Conservation (phyloP, 2,329 filamentous ascomycete genomes). For the Colletotrichum sp. region DNA sequence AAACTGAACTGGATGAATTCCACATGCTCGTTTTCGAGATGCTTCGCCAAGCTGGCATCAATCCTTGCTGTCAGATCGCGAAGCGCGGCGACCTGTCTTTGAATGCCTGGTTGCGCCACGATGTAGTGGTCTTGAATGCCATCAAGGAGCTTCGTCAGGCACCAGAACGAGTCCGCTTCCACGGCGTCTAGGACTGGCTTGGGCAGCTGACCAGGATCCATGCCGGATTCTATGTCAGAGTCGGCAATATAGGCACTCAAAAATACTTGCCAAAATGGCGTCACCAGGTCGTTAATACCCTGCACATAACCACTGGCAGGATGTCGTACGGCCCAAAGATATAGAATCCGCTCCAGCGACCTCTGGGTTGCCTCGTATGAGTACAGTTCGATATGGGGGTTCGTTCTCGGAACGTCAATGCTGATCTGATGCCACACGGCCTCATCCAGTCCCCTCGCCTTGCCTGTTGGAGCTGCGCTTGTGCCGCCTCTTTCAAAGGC, state of each 20-base stretch:
- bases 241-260: slow-evolving; percentile 95
- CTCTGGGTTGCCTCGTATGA: slow-evolving; percentile 95
- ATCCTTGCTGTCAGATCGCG: slow-evolving; percentile 92
- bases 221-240: slow-evolving; percentile 86
- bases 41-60: slow-evolving; percentile 81
- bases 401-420: slow-evolving; percentile 95
- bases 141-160: slow-evolving; percentile 95
- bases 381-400: slow-evolving; percentile 94
- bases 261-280: slow-evolving; percentile 98
- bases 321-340: slow-evolving; percentile 97
- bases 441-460: slow-evolving; percentile 80
- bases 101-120: slow-evolving; percentile 94
- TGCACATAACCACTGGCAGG: slow-evolving; percentile 98
- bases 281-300: slow-evolving; percentile 97
- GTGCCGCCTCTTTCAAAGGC: slow-evolving; percentile 66
- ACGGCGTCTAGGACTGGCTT: slow-evolving; percentile 92
- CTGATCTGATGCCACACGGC: slow-evolving; percentile 99
- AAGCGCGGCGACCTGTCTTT: slow-evolving; percentile 87
- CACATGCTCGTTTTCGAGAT: slow-evolving; percentile 88
- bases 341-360: slow-evolving; percentile 91
- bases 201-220: slow-evolving; percentile 95
- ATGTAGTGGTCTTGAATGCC: slow-evolving; percentile 99
- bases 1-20: slow-evolving; percentile 99
- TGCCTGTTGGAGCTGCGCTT: slow-evolving; percentile 39
- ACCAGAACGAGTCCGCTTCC: slow-evolving; percentile 98